Evolutionary conservation across 129 eudicot species (phyloP).

Genomic region (Smallanthus sonchifolius): DNA sequence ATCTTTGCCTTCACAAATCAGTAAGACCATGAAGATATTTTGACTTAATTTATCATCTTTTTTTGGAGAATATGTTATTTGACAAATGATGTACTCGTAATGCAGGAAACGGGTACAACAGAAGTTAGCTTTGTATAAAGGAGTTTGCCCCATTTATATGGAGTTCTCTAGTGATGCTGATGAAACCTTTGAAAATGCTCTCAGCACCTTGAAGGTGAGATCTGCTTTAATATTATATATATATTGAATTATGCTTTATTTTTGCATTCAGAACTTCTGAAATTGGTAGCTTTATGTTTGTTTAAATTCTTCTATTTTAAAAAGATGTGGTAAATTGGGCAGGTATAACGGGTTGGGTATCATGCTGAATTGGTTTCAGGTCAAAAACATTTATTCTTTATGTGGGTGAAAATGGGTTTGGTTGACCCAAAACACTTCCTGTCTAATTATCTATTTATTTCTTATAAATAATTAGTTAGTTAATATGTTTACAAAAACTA

Average conservation of each 20-base stretch:
- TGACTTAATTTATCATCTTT: not conserved
- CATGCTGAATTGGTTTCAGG: not conserved
- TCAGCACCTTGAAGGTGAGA: constrained; percentile 55
- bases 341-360: not conserved
- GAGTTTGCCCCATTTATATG: constrained; percentile 89
- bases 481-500: not conserved
- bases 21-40: constrained; percentile 43
- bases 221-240: constrained; percentile 4
- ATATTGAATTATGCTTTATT: not conserved
- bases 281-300: not conserved
- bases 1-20: constrained; percentile 95
- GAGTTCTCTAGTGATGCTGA: constrained; percentile 85
- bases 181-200: constrained; percentile 70
- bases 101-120: constrained; percentile 88
- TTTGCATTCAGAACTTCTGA: not conserved
- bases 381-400: not conserved
- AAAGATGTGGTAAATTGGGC: not conserved
- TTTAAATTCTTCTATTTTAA: not conserved
- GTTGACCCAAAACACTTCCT: not conserved
- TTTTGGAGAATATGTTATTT: not conserved
- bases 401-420: not conserved
- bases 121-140: constrained; percentile 88
- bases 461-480: not conserved
- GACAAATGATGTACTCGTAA: not conserved
- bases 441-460: not conserved